Evolutionary conservation across 257 asterid species (phyloP), one percentile per base, ranked within the genome.

Genomic region (Solanum chiquidenum): DNA sequence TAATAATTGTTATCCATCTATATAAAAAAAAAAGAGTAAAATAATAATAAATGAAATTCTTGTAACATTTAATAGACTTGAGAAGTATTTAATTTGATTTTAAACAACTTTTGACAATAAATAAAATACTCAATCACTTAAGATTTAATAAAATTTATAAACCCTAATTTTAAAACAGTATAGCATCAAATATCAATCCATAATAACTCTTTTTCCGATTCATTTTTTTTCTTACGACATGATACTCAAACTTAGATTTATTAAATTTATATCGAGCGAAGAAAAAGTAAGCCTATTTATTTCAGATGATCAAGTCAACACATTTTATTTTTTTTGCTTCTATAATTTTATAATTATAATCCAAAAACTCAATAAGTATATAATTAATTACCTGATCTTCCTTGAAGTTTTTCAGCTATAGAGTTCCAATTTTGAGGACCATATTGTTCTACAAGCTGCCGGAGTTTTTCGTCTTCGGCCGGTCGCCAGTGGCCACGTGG

Each of bases 371-470:
- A 34, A 77, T 6, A 40, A 38, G 11, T 42, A 77, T 42, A 20
- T 42, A 13, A n/a, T 12, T 38, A 9, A 12, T 27, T 38, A 92
- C 99, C 99, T 90, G 99, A 96, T 96, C 99, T 93, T 91, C 99
- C 98, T 88, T 94, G 95, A 90, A 96, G 98, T 34, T 94, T 96
- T 91, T 96, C 99, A 87, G 99, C 99, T 80, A 96, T 95, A 8
- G 99, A 94, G 80, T 96, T 96, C 99, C 99, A 96, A 88, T 96
- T 95, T 86, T 95, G 99, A 88, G 99, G 99, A 66, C 99, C 99
- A 82, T 90, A 91, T 88, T 94, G 92, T 29, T 93, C 94, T 64
- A 96, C 99, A 25, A 96, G 96, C 83, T 87, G 95, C 79, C 98
- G 92, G 86, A 95, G 97, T 60, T 89, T 94, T 84, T 95, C 99